Conservation (phyloP, 257 asterid species). For the Gentiana macrophylla region DNA sequence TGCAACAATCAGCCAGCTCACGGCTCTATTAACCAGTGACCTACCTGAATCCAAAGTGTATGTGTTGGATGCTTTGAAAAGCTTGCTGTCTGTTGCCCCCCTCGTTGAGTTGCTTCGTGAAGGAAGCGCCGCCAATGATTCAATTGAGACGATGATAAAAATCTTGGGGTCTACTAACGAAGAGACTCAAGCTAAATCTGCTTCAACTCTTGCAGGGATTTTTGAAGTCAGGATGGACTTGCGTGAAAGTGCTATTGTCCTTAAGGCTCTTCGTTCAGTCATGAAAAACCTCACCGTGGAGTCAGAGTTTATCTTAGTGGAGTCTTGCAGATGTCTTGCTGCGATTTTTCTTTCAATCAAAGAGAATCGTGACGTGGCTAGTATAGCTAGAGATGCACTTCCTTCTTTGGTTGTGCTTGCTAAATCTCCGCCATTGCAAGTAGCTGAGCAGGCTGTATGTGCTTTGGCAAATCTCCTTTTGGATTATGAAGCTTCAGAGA, state of each 20-base stretch:
- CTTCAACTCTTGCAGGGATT: slow-evolving; percentile 81
- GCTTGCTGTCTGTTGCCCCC: slow-evolving; percentile 86
- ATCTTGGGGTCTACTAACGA: slow-evolving; percentile 66
- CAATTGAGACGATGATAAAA: slow-evolving; percentile 87
- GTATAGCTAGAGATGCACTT: slow-evolving; percentile 66
- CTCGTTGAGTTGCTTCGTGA: slow-evolving; percentile 73
- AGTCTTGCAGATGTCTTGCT: slow-evolving; percentile 73
- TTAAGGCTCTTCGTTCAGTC: slow-evolving; percentile 53
- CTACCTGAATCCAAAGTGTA: slow-evolving; percentile 92
- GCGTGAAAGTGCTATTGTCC: slow-evolving; percentile 72
- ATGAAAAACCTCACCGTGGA: slow-evolving; percentile 62
- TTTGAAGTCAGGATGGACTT: slow-evolving; percentile 81
- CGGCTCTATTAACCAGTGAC: slow-evolving; percentile 84
- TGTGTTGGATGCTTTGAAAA: slow-evolving; percentile 82
- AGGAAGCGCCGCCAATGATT: slow-evolving; percentile 98
- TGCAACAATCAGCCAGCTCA: slow-evolving; percentile 96
- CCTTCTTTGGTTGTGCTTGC: slow-evolving; percentile 70
- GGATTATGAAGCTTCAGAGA: slow-evolving; percentile 71
- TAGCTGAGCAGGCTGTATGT: slow-evolving; percentile 95
- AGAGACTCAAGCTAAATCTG: slow-evolving; percentile 91
- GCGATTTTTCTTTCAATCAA: slow-evolving; percentile 81
- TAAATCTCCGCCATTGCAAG: slow-evolving; percentile 56
- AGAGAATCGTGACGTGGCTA: slow-evolving; percentile 82
- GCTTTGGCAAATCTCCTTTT: slow-evolving; percentile 90
- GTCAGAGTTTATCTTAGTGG: slow-evolving; percentile 58